Conservation (phyloP, 106 monocot genomes). For the Dioscorea alata region DNA sequence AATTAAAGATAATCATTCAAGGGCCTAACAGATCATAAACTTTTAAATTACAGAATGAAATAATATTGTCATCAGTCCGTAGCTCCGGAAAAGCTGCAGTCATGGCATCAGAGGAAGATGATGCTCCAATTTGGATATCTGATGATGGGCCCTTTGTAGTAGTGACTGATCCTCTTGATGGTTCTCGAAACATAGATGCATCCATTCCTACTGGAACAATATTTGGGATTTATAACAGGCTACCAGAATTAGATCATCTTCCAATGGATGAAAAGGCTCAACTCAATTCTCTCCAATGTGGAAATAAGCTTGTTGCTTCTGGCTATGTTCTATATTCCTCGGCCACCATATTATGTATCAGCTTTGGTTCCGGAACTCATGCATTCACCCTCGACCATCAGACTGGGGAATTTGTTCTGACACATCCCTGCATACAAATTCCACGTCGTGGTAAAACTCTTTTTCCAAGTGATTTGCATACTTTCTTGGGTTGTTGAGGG, state of each 20-base stretch:
- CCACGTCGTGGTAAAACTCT: slow-evolving; percentile 57
- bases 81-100: slow-evolving; percentile 81
- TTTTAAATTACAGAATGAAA: slow-evolving; percentile 62
- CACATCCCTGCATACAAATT: slow-evolving; percentile 64
- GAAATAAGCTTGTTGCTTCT: slow-evolving; percentile 70
- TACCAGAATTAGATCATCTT: slow-evolving; percentile 70
- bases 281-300: slow-evolving; percentile 91
- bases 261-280: slow-evolving; percentile 75
- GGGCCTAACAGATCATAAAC: neutral
- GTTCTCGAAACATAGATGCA: slow-evolving; percentile 95
- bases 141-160: slow-evolving; percentile 77
- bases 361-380: slow-evolving; percentile 93
- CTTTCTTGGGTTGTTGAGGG: too few relatives aligned
- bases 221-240: slow-evolving; percentile 86
- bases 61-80: slow-evolving; percentile 67
- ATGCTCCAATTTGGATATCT: slow-evolving; percentile 63
- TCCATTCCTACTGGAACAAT: slow-evolving; percentile 99
- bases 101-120: slow-evolving; percentile 95
- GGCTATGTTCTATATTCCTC: slow-evolving; percentile 94
- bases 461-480: neutral
- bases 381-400: slow-evolving; percentile 76
- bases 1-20: neutral
- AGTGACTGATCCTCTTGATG: slow-evolving; percentile 94
- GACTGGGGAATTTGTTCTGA: slow-evolving; percentile 90
- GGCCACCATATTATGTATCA: slow-evolving; percentile 80